A percentile compares a stretch with the other conserved stretches of the same genome.
phyloP scores from a whole-genome alignment of 768 basidiomycete genomes.

The Serendipita vermifera region DNA sequence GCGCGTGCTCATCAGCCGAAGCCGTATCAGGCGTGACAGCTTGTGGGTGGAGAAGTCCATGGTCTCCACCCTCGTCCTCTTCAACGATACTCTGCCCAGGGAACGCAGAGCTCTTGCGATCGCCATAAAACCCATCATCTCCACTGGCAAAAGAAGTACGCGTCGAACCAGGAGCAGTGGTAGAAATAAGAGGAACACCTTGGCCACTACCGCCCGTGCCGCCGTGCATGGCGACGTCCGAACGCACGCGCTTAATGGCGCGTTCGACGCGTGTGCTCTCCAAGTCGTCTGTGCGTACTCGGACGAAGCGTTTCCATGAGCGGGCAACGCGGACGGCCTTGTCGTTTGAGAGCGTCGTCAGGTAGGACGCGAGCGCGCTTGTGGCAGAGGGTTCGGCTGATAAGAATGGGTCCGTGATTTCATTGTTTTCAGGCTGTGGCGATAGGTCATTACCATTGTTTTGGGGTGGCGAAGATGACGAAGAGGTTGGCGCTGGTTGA shows the following conservation, averaged over 20 bases:
- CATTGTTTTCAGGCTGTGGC: constrained; percentile 26
- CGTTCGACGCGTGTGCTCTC: constrained; percentile 78
- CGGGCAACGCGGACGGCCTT: constrained; percentile 46
- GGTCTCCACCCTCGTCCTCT: constrained; percentile 1
- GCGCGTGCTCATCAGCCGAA: not conserved
- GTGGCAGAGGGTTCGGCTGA: constrained; percentile 26
- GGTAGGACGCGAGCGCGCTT: constrained; percentile 61
- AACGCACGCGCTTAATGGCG: constrained; percentile 76
- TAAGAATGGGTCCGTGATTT: constrained; percentile 51
- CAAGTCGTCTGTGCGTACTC: constrained; percentile 74
- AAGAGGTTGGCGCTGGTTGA: constrained; percentile 20
- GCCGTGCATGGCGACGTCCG: constrained; percentile 66
- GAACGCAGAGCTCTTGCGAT: not conserved
- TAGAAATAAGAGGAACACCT: not conserved
- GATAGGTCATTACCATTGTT: constrained; percentile 18
- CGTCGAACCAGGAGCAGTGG: not conserved
- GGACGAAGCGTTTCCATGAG: constrained; percentile 75
- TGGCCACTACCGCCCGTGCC: not conserved
- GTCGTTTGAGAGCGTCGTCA: constrained; percentile 66
- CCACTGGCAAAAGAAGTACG: not conserved
- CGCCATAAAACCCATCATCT: not conserved
- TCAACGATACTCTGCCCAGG: not conserved
- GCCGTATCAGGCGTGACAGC: not conserved
- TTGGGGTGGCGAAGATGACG: constrained; percentile 9
- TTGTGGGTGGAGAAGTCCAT: not conserved